Evolutionary conservation across 768 basidiomycete genomes (phyloP).

Genomic region (Panaeolus papilionaceus): DNA sequence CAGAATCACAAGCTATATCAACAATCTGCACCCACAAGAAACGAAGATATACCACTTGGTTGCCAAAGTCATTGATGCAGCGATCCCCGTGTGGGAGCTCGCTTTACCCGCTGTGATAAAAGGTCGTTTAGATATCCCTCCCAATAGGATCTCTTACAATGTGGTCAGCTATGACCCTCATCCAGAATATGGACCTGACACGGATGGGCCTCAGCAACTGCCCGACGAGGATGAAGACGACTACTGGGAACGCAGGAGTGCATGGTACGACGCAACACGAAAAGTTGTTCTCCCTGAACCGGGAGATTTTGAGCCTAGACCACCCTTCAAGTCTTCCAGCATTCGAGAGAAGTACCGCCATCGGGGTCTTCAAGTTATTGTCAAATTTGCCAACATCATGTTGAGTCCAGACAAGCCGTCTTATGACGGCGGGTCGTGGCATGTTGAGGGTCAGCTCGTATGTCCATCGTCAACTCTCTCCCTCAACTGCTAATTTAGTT

Average conservation of each 20-base stretch:
- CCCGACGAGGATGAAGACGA: conserved; percentile 27
- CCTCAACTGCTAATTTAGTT: background rate
- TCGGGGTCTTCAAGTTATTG: conserved; percentile 27
- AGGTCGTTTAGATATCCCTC: background rate
- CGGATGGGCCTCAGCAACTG: conserved; percentile 27
- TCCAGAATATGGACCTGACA: conserved; percentile 21
- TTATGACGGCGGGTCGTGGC: conserved; percentile 27
- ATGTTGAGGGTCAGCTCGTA: conserved; percentile 27
- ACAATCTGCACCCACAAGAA: conserved; percentile 43
- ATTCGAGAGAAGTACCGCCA: background rate
- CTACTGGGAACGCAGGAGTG: conserved; percentile 21
- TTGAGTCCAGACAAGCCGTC: conserved; percentile 27
- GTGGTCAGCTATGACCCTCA: conserved; percentile 26
- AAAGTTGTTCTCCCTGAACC: conserved; percentile 30
- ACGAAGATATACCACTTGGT: conserved; percentile 33
- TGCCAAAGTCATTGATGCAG: conserved; percentile 30
- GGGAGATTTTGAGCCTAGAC: background rate
- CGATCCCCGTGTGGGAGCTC: conserved; percentile 41
- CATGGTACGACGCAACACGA: conserved; percentile 24
- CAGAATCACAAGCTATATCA: conserved; percentile 50
- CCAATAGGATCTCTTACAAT: conserved; percentile 26
- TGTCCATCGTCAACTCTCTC: background rate
- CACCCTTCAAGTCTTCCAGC: background rate
- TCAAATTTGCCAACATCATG: conserved; percentile 30
- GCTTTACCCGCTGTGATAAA: conserved; percentile 25